Conservation (phyloP, 2,329 filamentous ascomycete genomes). For the Penicillium sp. region DNA sequence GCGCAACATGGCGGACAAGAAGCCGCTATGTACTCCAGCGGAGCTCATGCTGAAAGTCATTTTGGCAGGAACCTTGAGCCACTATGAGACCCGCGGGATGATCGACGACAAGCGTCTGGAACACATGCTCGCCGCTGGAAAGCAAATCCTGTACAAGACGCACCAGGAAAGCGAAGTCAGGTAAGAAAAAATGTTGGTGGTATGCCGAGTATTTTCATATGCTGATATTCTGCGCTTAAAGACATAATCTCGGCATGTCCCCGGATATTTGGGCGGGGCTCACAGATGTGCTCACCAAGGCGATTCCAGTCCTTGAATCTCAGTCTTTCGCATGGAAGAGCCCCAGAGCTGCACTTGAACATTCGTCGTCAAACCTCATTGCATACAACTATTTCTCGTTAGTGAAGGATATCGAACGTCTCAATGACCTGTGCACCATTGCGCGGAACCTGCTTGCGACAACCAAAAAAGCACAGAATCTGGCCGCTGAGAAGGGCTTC, state of each 20-base stretch:
- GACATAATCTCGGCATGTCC: slow-evolving; percentile 63
- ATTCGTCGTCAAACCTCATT: slow-evolving; percentile 65
- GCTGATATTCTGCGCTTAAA: slow-evolving; percentile 31
- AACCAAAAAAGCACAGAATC: slow-evolving; percentile 66
- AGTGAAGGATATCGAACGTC: slow-evolving; percentile 66
- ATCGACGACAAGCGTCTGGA: slow-evolving; percentile 65
- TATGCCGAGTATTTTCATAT: neutral
- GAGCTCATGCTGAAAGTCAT: slow-evolving; percentile 57
- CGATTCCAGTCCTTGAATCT: slow-evolving; percentile 65
- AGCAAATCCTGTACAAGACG: slow-evolving; percentile 65
- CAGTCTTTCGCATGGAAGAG: slow-evolving; percentile 68
- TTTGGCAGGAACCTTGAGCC: slow-evolving; percentile 57
- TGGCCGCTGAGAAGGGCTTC: slow-evolving; percentile 65
- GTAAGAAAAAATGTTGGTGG: slow-evolving; percentile 37
- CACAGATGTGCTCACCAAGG: slow-evolving; percentile 62
- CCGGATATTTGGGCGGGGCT: slow-evolving; percentile 66
- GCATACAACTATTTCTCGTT: slow-evolving; percentile 64
- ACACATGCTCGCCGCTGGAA: slow-evolving; percentile 63
- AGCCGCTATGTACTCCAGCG: slow-evolving; percentile 52
- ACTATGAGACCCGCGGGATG: slow-evolving; percentile 66
- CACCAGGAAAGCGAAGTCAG: slow-evolving; percentile 62
- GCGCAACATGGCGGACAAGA: slow-evolving; percentile 44
- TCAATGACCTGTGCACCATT: slow-evolving; percentile 68
- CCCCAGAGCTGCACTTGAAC: slow-evolving; percentile 63
- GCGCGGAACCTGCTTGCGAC: slow-evolving; percentile 67